These are phyloP conservation scores for Pythium dissotocum DNA, from an alignment of 352 stramenopile genomes.

Conservation along the genomic window DNA sequence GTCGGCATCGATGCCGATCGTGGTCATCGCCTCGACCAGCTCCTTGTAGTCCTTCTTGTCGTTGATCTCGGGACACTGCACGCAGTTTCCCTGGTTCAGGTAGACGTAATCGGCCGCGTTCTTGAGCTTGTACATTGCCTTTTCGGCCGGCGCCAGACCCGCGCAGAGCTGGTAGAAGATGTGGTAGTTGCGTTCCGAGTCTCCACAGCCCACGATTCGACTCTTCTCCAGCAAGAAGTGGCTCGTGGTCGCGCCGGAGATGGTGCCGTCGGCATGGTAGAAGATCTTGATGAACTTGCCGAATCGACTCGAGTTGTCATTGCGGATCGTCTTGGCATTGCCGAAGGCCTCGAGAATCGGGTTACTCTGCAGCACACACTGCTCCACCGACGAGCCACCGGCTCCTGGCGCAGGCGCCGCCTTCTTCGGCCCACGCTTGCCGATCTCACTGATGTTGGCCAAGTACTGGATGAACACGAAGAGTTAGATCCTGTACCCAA, in stretches of 20 bases:
- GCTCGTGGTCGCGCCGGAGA: constrained; percentile 92
- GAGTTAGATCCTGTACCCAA: not conserved
- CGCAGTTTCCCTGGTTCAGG: constrained; percentile 93
- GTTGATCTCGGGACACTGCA: constrained; percentile 92
- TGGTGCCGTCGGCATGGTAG: constrained; percentile 90
- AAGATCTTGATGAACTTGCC: constrained; percentile 97
- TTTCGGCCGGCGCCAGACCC: constrained; percentile 67
- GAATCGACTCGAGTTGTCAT: constrained; percentile 96
- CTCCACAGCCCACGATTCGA: constrained; percentile 92
- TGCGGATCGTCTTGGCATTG: constrained; percentile 94
- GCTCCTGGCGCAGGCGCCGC: constrained; percentile 46
- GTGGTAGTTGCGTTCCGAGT: constrained; percentile 98
- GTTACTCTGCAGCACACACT: constrained; percentile 93
- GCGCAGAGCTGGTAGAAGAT: constrained; percentile 98
- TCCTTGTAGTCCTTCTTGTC: constrained; percentile 95
- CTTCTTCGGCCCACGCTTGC: constrained; percentile 70
- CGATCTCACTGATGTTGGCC: constrained; percentile 89
- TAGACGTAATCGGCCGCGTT: constrained; percentile 91
- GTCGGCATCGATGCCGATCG: constrained; percentile 87
- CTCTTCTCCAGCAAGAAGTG: constrained; percentile 99
- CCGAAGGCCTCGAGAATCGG: constrained; percentile 92
- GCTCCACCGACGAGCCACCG: constrained; percentile 77
- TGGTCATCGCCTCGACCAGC: constrained; percentile 91
- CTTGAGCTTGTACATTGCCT: constrained; percentile 80
- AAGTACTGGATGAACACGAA: constrained; percentile 48